phyloP scores from a whole-genome alignment of 2,329 filamentous ascomycete genomes.

The Botrytis squamosa region DNA sequence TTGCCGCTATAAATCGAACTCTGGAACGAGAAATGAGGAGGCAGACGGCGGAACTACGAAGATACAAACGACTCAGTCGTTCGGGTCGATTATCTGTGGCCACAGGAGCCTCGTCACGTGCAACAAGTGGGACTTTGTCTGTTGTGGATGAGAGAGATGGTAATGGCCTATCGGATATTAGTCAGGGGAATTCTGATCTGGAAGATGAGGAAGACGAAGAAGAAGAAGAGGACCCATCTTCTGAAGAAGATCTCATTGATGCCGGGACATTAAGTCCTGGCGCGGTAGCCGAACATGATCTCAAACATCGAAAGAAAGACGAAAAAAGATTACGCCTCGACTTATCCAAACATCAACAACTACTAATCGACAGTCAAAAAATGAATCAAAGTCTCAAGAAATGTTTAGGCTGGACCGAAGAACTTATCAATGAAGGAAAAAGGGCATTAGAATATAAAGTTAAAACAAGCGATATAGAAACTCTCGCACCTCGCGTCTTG shows the following conservation, averaged over 20 bases:
- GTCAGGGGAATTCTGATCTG: conserved; percentile 45
- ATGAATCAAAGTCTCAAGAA: conserved; percentile 92
- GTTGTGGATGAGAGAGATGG: conserved; percentile 43
- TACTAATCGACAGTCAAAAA: conserved; percentile 86
- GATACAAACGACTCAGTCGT: conserved; percentile 81
- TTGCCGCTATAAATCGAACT: conserved; percentile 92
- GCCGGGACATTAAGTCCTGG: conserved; percentile 41
- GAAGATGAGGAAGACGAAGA: conserved; percentile 43
- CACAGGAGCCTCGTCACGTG: conserved; percentile 48
- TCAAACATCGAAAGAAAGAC: conserved; percentile 65
- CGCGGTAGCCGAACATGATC: conserved; percentile 46
- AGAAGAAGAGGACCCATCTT: conserved; percentile 48
- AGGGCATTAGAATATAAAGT: conserved; percentile 85
- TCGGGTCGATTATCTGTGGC: conserved; percentile 70
- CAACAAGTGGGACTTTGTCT: conserved; percentile 45
- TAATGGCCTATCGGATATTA: conserved; percentile 48
- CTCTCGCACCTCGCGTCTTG: conserved; percentile 75
- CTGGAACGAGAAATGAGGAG: conserved; percentile 89
- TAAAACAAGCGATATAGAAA: conserved; percentile 72
- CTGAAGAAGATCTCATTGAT: conserved; percentile 49
- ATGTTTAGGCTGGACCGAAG: conserved; percentile 86
- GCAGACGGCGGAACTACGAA: conserved; percentile 81
- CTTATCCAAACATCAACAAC: conserved; percentile 81
- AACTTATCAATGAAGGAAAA: conserved; percentile 82
- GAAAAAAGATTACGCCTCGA: conserved; percentile 83